Evolutionary conservation across 768 basidiomycete species (phyloP).

Genomic region (Austroboletus eburneus): DNA sequence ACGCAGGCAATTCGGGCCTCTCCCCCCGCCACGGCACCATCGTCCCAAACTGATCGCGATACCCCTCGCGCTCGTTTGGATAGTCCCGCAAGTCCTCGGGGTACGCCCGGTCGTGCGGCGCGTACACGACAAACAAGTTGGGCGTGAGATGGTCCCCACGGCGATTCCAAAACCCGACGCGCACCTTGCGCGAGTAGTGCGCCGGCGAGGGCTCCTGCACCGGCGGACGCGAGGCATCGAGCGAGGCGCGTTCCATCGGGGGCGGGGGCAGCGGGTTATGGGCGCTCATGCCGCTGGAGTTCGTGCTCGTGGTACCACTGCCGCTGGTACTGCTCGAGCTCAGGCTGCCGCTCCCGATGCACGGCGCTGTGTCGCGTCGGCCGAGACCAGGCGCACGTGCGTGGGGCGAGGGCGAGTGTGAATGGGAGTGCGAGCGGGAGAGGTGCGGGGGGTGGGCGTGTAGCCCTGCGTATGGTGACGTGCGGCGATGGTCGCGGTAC

Average conservation of each 20-base stretch:
- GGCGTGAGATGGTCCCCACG: constrained; percentile 67
- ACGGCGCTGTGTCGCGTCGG: background rate
- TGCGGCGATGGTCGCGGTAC: constrained; percentile 24
- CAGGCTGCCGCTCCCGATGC: too few relatives aligned
- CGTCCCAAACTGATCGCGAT: constrained; percentile 48
- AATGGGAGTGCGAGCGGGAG: constrained; percentile 2
- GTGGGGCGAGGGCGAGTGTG: constrained; percentile 12
- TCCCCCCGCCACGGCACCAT: constrained; percentile 38
- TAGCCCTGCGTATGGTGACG: constrained; percentile 19
- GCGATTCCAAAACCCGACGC: constrained; percentile 69
- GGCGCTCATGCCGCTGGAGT: constrained; percentile 4
- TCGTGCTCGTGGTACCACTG: background rate
- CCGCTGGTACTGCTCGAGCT: too few relatives aligned
- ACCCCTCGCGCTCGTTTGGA: constrained; percentile 52
- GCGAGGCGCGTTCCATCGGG: constrained; percentile 21
- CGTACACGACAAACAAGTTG: constrained; percentile 59
- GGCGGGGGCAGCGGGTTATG: constrained; percentile 29
- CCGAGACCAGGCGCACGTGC: background rate
- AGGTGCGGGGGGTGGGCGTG: background rate
- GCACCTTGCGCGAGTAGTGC: constrained; percentile 32
- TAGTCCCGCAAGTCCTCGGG: constrained; percentile 60
- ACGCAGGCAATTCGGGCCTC: constrained; percentile 58
- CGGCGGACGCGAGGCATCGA: constrained; percentile 26
- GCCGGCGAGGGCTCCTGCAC: constrained; percentile 29
- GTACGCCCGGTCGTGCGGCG: constrained; percentile 51